Evolutionary conservation across 2,329 filamentous ascomycete species (phyloP), one percentile per base, ranked within the genome.

Genomic region (Colletotrichum sp.): DNA sequence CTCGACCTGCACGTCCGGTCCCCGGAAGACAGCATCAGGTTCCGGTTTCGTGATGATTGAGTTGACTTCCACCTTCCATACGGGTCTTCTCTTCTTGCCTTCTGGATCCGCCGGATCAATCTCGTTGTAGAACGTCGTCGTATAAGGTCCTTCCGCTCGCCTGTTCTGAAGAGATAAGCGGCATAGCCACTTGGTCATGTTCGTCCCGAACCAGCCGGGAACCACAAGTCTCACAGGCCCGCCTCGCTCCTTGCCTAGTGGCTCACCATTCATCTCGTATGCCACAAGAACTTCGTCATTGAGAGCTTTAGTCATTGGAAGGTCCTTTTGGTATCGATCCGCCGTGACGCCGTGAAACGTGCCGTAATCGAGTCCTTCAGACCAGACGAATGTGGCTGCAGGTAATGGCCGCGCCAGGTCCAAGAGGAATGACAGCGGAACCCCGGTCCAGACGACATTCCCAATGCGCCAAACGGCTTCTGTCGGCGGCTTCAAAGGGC

Each of bases 371-470:
- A 57, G 52, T 18, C 21, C 52, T 28, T 57, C 52, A 18, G 52
- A 57, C 52, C 21, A 57, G 52, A 57, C 12, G 0, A 26, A 57
- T 10, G 24, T 9, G 21, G 52, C 52, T 3, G 1, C 0, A 18
- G 24, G 24, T 9, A 7, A 57, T 24, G 52, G 52, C 16, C 7
- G 21, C 1, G 52, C 21, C 4, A 57, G 0, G 1, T 57, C 2
- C 52, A 57, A 8, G 2, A 57, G 52, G 0, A 9, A 28, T 0
- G 4, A 0, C 1, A 57, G 2, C 0, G 21, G 4, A 4, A 57
- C 24, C 0, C 52, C 52, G 1, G 21, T 57, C 52, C 52, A 57
- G 21, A 57, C 13, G 7, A 28, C 52, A 7, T 57, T 57, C 4
- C 52, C 21, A 24, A 57, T 26, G 52, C 52, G 24, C 52, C 52